Evolutionary conservation across 83 land plant genomes (phyloP), one percentile per base, ranked within the genome.

Genomic region (Picea abies): DNA sequence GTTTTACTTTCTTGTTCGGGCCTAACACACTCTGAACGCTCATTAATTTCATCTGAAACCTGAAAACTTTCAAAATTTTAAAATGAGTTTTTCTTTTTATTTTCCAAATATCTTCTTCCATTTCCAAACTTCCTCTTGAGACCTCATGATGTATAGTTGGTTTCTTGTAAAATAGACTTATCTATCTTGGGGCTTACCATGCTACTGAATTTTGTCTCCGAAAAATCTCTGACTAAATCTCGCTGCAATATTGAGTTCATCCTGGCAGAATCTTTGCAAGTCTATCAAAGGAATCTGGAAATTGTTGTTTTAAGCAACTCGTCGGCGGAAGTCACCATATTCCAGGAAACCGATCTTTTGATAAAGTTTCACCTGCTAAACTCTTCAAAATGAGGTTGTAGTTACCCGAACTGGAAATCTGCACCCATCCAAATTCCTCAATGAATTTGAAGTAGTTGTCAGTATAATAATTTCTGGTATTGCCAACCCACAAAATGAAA

Each of bases 151-250:
- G 41, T 69, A 37, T 20, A 29, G 39, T 26, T 69, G 72, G 72
- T 15, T 35, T 29, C 72, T 16, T n/a, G n/a, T n/a, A n/a, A n/a
- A n/a, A 29, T 69, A 60, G 90, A 78, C 32, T 85, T 86, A 83
- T 92, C 92, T 86, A 92, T 84, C 81, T 86, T 84, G 64, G 94
- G 94, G 62, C 82, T 70, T 60, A 84, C 87, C 81, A 88, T 63
- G 78, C 82, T 85, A 77, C 65, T 83, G 19, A 10, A 52, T 26
- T 25, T 22, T 49, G 79, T 16, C 58, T 49, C 35, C 71, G 76
- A 80, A 82, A 52, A 80, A 47, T 68, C 84, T 63, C 78, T 23
- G 64, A 87, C 86, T 66, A 60, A 60, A 72, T 65, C 47, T 82
- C 26, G 93, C 83, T 64, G 86, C 85, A 29, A 80, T 4, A 58